Evolutionary conservation across 1,139 yeast species (phyloP).

Genomic region (Suzukiozyma palmioleophila): DNA sequence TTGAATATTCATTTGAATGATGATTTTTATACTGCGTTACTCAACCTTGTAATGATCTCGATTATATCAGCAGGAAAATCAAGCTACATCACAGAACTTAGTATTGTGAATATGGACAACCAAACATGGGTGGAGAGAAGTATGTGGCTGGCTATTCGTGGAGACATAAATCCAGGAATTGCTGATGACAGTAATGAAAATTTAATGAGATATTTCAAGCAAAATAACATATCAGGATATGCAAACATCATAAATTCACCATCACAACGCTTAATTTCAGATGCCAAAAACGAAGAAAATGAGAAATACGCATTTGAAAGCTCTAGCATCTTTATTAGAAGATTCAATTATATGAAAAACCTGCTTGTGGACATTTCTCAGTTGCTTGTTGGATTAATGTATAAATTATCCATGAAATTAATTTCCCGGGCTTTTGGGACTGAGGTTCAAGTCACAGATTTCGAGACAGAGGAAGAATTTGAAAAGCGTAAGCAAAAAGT

Average conservation of each 20-base stretch:
- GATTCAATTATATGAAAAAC: constrained; percentile 16
- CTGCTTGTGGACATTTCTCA: constrained; percentile 19
- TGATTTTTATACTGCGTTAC: constrained; percentile 61
- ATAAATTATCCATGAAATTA: background rate
- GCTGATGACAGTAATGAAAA: constrained; percentile 5
- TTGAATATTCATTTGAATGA: constrained; percentile 39
- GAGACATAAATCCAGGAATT: constrained; percentile 5
- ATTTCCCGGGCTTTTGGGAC: no score
- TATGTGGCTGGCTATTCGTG: constrained; percentile 19
- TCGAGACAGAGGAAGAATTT: constrained; percentile 19
- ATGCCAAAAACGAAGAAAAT: constrained; percentile 7
- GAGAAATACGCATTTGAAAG: constrained; percentile 12
- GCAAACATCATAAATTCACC: constrained; percentile 31
- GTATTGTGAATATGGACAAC: constrained; percentile 42
- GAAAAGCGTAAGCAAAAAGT: constrained; percentile 18
- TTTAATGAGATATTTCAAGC: constrained; percentile 14
- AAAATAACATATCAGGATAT: constrained; percentile 24
- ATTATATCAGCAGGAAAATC: constrained; percentile 64
- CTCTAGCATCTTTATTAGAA: constrained; percentile 19
- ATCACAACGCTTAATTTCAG: constrained; percentile 21
- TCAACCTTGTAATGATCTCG: constrained; percentile 58
- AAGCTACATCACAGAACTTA: constrained; percentile 59
- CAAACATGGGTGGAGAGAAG: constrained; percentile 58
- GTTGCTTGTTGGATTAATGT: constrained; percentile 20
- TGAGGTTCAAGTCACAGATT: background rate